A percentile compares a stretch with the other conserved stretches of the same genome.
Evolutionary conservation across 2,329 filamentous ascomycete genomes (phyloP).

Genomic region (Magnaporthiopsis poae): DNA sequence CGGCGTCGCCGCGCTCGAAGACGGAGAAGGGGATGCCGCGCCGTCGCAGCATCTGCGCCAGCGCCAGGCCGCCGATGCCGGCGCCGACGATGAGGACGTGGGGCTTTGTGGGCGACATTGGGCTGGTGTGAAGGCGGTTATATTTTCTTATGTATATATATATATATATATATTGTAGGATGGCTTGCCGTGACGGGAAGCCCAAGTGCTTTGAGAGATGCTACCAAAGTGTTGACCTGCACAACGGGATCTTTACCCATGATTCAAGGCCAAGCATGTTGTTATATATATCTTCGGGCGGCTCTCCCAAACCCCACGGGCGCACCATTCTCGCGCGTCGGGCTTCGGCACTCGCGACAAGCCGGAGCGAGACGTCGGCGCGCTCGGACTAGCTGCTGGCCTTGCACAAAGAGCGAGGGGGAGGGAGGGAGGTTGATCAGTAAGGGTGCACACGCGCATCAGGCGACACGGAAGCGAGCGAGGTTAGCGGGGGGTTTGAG

Average conservation of each 20-base stretch:
- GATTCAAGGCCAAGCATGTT: neutral
- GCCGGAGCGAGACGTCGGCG: neutral
- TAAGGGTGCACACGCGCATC: too few relatives aligned
- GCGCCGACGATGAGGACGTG: slow-evolving; percentile 6
- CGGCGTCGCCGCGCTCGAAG: neutral
- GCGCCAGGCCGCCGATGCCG: slow-evolving; percentile 10
- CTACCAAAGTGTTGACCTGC: too few relatives aligned
- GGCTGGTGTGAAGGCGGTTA: neutral
- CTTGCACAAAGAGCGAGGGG: too few relatives aligned
- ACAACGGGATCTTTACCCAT: neutral
- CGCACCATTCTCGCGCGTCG: neutral
- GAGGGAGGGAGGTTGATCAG: too few relatives aligned
- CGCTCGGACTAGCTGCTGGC: neutral
- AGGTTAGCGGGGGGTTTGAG: too few relatives aligned
- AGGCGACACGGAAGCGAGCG: too few relatives aligned
- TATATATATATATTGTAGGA: too few relatives aligned
- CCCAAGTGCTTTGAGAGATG: too few relatives aligned
- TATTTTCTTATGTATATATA: too few relatives aligned
- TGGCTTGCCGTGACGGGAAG: too few relatives aligned
- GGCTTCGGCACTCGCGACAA: neutral
- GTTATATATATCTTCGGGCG: neutral
- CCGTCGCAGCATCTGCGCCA: slow-evolving; percentile 12
- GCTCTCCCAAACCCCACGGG: too few relatives aligned
- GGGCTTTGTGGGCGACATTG: neutral
- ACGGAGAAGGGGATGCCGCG: slow-evolving; percentile 14